These are phyloP conservation scores for Graphiopsis chlorocephala DNA, from an alignment of 2,329 filamentous ascomycete genomes.

Conservation along the genomic window DNA sequence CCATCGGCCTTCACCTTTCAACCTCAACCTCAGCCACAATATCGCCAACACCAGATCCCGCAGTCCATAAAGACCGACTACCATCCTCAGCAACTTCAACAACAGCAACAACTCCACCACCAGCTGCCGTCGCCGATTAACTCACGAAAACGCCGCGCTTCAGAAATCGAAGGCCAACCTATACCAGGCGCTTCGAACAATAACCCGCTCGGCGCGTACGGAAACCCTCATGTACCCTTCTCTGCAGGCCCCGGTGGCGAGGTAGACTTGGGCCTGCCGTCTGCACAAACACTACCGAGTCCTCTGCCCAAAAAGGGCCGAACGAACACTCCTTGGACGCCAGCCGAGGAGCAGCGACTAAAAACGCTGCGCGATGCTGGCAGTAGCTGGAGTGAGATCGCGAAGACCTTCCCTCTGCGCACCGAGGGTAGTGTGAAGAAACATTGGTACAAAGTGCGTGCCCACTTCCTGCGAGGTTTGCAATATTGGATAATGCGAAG, in stretches of 20 bases:
- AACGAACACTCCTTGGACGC: conserved; percentile 98
- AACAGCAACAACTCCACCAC: conserved; percentile 34
- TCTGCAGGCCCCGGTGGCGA: conserved; percentile 21
- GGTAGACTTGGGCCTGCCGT: conserved; percentile 16
- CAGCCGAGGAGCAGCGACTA: conserved; percentile 84
- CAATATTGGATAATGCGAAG: neutral
- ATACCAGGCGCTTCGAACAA: conserved; percentile 30
- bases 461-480: neutral
- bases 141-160: conserved; percentile 37
- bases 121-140: conserved; percentile 30
- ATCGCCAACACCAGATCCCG: conserved; percentile 21
- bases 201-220: conserved; percentile 30
- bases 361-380: conserved; percentile 93
- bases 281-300: conserved; percentile 35
- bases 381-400: conserved; percentile 96
- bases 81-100: conserved; percentile 29
- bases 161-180: conserved; percentile 31
- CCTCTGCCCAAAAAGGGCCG: conserved; percentile 81
- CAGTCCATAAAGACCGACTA: conserved; percentile 24
- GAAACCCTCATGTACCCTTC: conserved; percentile 27
- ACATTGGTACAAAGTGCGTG: conserved; percentile 91
- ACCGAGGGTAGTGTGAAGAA: conserved; percentile 99
- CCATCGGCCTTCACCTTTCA: conserved; percentile 28
- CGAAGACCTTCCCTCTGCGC: conserved; percentile 91
- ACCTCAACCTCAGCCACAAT: conserved; percentile 28